phyloP scores from a whole-genome alignment of 805 yeast genomes.

The Teunomyces cretensis region DNA sequence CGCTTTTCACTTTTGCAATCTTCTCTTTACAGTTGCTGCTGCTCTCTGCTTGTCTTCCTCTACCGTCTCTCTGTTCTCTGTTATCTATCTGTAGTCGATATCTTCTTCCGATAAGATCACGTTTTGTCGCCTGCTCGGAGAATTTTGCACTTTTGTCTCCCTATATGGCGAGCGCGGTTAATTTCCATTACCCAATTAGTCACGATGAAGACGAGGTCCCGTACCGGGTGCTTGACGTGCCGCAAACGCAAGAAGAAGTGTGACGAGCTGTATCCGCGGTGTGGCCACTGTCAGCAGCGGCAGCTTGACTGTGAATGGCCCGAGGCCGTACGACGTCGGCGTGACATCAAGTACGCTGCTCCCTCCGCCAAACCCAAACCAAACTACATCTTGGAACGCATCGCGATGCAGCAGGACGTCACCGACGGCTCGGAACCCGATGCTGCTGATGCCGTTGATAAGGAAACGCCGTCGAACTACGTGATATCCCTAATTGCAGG shows the following conservation, averaged over 20 bases:
- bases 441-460: neutral
- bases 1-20: no score
- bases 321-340: slow-evolving; percentile 4
- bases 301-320: slow-evolving; percentile 30
- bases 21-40: no score
- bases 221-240: slow-evolving; percentile 35
- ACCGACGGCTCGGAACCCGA: neutral
- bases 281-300: slow-evolving; percentile 24
- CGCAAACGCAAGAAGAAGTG: slow-evolving; percentile 29
- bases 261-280: slow-evolving; percentile 33
- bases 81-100: no score
- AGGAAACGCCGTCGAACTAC: neutral
- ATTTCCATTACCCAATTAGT: slow-evolving; percentile 28
- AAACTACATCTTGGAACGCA: slow-evolving; percentile 24
- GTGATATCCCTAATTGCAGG: neutral
- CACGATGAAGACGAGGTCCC: slow-evolving; percentile 19
- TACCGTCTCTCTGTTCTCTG: no score
- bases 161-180: slow-evolving; percentile 31
- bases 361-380: slow-evolving; percentile 8
- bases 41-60: no score
- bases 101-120: no score
- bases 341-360: neutral
- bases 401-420: slow-evolving; percentile 39
- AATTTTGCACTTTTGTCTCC: neutral
- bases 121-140: no score